A percentile compares a stretch with the other conserved stretches of the same genome.
These are phyloP conservation scores for Hymenoscyphus occultus DNA, from an alignment of 2,329 filamentous ascomycete species.

Conservation along the genomic window DNA sequence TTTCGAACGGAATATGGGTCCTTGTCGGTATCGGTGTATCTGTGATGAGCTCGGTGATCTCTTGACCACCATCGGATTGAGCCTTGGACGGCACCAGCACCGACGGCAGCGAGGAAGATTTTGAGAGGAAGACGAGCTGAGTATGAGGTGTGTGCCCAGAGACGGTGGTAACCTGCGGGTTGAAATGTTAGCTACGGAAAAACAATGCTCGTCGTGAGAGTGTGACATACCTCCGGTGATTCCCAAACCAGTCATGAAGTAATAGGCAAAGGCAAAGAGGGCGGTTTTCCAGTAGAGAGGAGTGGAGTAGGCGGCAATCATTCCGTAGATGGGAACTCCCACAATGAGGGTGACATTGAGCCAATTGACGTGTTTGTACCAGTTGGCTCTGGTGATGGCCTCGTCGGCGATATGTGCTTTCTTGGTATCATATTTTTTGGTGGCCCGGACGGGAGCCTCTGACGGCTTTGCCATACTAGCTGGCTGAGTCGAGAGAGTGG, in stretches of 20 bases:
- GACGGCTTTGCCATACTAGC: conserved; percentile 32
- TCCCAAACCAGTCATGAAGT: conserved; percentile 79
- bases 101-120: conserved; percentile 78
- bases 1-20: conserved; percentile 90
- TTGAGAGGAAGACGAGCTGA: conserved; percentile 72
- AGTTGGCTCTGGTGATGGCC: conserved; percentile 77
- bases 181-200: not conserved
- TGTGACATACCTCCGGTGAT: conserved; percentile 66
- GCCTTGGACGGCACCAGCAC: conserved; percentile 79
- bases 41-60: conserved; percentile 83
- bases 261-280: conserved; percentile 72
- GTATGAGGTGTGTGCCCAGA: conserved; percentile 85
- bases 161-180: conserved; percentile 65
- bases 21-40: conserved; percentile 90
- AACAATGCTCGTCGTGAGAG: not conserved
- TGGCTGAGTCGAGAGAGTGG: conserved; percentile 24
- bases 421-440: conserved; percentile 51
- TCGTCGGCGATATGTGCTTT: conserved; percentile 85
- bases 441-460: conserved; percentile 27
- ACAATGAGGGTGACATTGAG: conserved; percentile 81
- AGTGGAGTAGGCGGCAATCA: conserved; percentile 74
- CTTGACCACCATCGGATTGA: conserved; percentile 88
- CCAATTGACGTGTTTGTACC: conserved; percentile 94
- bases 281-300: conserved; percentile 70
- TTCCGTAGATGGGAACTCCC: conserved; percentile 70